Evolutionary conservation across 768 basidiomycete species (phyloP), one percentile per base, ranked within the genome.

Genomic region (Lactifluus piperatus): DNA sequence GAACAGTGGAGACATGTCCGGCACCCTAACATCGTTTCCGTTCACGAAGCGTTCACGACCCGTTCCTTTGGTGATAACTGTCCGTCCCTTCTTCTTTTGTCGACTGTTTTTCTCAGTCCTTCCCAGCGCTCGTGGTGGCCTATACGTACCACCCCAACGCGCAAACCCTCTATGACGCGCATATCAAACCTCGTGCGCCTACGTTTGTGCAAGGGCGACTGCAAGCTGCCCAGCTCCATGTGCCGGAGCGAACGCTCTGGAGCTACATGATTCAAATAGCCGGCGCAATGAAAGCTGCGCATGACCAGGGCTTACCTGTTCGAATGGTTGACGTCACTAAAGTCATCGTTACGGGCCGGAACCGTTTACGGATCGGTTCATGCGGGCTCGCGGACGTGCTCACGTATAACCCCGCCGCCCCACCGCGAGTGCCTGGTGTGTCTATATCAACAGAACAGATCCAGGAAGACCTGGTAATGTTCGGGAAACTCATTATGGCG

Each of bases 31-130:
- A 85, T 99, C 60, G 83, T 95, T 16, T 71, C 81, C 9, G 75
- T 98, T 22, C 80, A 82, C 50, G 97, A 98, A 70, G 97, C 95
- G 0, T 97, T 99, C 74, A 98, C 97, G 0, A 95, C 95, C 0
- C 81, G 86, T 29, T 83, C 89, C 0, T 99, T 99, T 71, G 83
- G 84, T 55, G 97, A 98, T 69, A 86, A 85, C 65, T 98, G 94
- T 95, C 67, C 51, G 86, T 76, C 14, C 48, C 41, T 58, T 50
- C 9, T 29, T 50, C n/a, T 36, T n/a, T 54, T 54, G 58, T 66
- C 45, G 63, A 62, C 8, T 52, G 30, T 22, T 41, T 32, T 52
- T 58, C 57, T 53, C 51, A 34, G 47, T 30, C 34, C 45, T 36
- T 45, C 20, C 59, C 54, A 94, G 94, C 97, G 9, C 80, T 99